Conservation (phyloP, 768 basidiomycete species). For the Amanita phalloides region DNA sequence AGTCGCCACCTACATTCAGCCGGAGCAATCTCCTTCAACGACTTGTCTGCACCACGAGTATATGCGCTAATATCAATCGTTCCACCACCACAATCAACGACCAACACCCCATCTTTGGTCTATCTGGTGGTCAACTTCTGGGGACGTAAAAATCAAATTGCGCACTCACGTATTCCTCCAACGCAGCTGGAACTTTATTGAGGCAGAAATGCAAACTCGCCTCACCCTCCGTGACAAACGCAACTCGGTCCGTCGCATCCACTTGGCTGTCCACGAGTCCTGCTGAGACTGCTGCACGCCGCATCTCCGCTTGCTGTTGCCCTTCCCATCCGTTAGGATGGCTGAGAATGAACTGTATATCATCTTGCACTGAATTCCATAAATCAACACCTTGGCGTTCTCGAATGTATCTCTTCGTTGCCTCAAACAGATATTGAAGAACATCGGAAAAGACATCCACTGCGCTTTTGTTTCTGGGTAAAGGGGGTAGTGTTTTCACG, state of each 20-base stretch:
- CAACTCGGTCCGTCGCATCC: conserved; percentile 26
- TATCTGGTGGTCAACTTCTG: neutral
- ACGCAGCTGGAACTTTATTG: conserved; percentile 22
- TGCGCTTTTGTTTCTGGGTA: conserved; percentile 30
- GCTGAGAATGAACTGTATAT: conserved; percentile 35
- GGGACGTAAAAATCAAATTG: conserved; percentile 26
- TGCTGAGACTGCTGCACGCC: conserved; percentile 32
- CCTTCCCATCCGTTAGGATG: conserved; percentile 54
- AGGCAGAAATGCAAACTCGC: conserved; percentile 44
- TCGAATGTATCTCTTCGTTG: conserved; percentile 28
- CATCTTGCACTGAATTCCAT: conserved; percentile 27
- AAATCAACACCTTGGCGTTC: conserved; percentile 30
- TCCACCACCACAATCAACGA: conserved; percentile 5
- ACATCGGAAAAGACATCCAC: conserved; percentile 37
- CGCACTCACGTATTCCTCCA: conserved; percentile 15
- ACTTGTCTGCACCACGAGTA: neutral
- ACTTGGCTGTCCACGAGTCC: conserved; percentile 27
- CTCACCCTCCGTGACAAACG: conserved; percentile 46
- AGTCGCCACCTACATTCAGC: neutral
- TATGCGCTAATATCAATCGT: conserved; percentile 6
- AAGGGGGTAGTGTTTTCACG: conserved; percentile 17
- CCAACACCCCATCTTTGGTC: neutral
- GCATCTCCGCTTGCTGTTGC: conserved; percentile 36
- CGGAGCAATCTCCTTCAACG: neutral
- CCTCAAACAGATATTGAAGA: conserved; percentile 29